Percentiles rank a stretch among this genome's conserved stretches.
phyloP scores from a whole-genome alignment of 78 protist genomes.

The Dictyostelium intermedium region DNA sequence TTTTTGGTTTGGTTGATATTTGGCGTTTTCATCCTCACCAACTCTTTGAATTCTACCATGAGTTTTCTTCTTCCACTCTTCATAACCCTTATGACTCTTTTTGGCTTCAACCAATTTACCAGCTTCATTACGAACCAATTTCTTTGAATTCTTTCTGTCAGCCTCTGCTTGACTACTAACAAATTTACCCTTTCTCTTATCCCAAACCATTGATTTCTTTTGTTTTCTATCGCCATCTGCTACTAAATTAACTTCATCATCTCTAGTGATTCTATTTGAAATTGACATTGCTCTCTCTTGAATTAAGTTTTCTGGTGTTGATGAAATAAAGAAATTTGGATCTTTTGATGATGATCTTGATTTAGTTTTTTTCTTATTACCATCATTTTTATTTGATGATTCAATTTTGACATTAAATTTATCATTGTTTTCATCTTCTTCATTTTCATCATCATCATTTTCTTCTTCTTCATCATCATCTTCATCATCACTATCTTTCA shows the following conservation, averaged over 20 bases:
- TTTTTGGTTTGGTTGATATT: slow-evolving; percentile 4
- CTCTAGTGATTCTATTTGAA: slow-evolving; percentile 7
- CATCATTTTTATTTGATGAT: background rate
- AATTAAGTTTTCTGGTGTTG: slow-evolving; percentile 46
- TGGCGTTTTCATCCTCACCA: slow-evolving; percentile 60
- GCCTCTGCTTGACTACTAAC: slow-evolving; percentile 38
- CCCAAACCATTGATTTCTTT: slow-evolving; percentile 71
- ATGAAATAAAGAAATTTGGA: slow-evolving; percentile 52
- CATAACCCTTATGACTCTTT: slow-evolving; percentile 38
- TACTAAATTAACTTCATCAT: slow-evolving; percentile 45
- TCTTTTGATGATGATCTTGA: slow-evolving; percentile 66
- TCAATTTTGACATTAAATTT: slow-evolving; percentile 33
- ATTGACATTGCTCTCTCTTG: slow-evolving; percentile 53
- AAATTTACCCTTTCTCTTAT: slow-evolving; percentile 82
- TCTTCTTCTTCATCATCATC: background rate
- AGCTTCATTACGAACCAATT: slow-evolving; percentile 81
- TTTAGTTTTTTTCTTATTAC: background rate
- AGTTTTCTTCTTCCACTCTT: slow-evolving; percentile 83
- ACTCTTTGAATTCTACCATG: slow-evolving; percentile 56
- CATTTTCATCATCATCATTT: slow-evolving; percentile 24
- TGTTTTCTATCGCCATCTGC: slow-evolving; percentile 48
- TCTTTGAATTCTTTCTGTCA: slow-evolving; percentile 45
- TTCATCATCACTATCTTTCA: background rate
- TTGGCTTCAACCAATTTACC: slow-evolving; percentile 71
- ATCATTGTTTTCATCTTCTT: background rate